These are phyloP conservation scores for Cryphonectria radicalis DNA, from an alignment of 2,329 filamentous ascomycete genomes.

Conservation along the genomic window DNA sequence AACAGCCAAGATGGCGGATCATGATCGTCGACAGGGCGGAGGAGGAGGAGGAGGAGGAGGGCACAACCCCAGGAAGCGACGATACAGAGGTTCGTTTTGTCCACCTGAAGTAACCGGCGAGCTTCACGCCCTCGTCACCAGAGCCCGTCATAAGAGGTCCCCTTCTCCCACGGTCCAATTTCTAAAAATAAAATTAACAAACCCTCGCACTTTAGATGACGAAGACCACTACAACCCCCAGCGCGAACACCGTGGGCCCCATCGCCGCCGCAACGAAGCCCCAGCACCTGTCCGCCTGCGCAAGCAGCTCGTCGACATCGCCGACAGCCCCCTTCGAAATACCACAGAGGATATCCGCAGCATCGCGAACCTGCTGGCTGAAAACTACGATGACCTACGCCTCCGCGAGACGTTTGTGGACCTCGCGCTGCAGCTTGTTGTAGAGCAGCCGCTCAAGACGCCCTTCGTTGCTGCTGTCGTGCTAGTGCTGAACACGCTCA, in stretches of 20 bases:
- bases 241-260: constrained; percentile 72
- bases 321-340: constrained; percentile 78
- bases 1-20: constrained; percentile 55
- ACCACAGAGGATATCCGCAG: constrained; percentile 78
- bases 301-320: constrained; percentile 77
- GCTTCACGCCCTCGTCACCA: background rate
- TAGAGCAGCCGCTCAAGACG: constrained; percentile 97
- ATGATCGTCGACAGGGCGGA: constrained; percentile 58
- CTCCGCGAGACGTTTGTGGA: constrained; percentile 74
- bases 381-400: constrained; percentile 85
- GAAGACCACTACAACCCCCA: constrained; percentile 57
- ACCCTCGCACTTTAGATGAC: constrained; percentile 50
- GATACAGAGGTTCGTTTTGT: constrained; percentile 75
- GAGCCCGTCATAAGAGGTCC: background rate
- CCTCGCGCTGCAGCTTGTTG: constrained; percentile 73
- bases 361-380: constrained; percentile 76
- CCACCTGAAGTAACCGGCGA: background rate
- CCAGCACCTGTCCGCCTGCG: constrained; percentile 73
- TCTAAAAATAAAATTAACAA: too few relatives aligned
- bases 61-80: constrained; percentile 72
- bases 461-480: constrained; percentile 88
- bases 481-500: constrained; percentile 77
- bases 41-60: constrained; percentile 48
- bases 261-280: constrained; percentile 70
- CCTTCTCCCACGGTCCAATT: background rate